Percentiles rank a stretch among this genome's conserved stretches.
Evolutionary conservation across 768 basidiomycete genomes (phyloP).

Genomic region (Tricholomella constricta): DNA sequence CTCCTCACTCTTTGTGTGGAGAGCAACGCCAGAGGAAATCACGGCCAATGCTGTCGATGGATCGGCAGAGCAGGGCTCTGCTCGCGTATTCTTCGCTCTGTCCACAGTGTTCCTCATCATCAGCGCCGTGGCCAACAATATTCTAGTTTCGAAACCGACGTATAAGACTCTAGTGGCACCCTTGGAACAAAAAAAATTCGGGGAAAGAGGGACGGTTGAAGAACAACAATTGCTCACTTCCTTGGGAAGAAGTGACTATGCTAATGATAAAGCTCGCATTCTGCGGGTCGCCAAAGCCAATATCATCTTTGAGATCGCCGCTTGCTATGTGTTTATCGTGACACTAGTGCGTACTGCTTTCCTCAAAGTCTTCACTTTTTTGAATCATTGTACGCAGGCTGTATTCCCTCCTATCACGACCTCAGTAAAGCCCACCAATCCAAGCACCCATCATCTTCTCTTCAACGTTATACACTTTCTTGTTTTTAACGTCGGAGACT

Average conservation of each 20-base stretch:
- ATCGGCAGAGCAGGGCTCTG: conserved; percentile 65
- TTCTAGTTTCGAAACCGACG: conserved; percentile 57
- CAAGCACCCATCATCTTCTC: conserved; percentile 72
- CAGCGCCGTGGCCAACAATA: conserved; percentile 53
- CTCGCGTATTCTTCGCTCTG: conserved; percentile 72
- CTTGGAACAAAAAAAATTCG: conserved; percentile 40
- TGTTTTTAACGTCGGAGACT: conserved; percentile 73
- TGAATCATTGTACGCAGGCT: conserved; percentile 48
- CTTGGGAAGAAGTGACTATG: conserved; percentile 21
- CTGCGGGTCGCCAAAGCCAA: conserved; percentile 65
- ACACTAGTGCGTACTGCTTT: conserved; percentile 63
- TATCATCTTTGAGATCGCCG: conserved; percentile 66
- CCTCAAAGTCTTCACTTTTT: not conserved
- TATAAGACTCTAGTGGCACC: conserved; percentile 58
- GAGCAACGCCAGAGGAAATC: conserved; percentile 32
- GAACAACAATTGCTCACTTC: conserved; percentile 41
- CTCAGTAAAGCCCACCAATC: conserved; percentile 68
- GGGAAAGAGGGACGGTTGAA: conserved; percentile 24
- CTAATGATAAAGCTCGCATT: conserved; percentile 44
- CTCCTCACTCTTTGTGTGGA: conserved; percentile 57
- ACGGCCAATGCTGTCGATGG: conserved; percentile 36
- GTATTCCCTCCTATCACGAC: conserved; percentile 88
- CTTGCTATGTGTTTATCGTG: conserved; percentile 73
- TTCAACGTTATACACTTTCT: conserved; percentile 82
- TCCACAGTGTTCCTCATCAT: conserved; percentile 66